Conservation (phyloP, 179 eudicot genomes). For the Spergularia azorica region DNA sequence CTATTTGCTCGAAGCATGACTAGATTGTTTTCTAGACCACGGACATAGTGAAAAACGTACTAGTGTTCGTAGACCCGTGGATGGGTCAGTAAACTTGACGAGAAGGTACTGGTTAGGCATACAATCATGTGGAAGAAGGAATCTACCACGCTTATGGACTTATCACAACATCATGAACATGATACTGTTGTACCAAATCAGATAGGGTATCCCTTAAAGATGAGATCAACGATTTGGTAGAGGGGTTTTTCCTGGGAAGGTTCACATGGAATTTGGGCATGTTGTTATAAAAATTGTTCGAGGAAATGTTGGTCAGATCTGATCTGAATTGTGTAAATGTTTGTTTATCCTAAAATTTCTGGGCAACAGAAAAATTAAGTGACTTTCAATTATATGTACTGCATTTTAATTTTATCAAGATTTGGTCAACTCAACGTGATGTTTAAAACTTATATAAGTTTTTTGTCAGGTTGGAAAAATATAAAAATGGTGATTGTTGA, state of each 20-base stretch:
- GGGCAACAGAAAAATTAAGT: neutral
- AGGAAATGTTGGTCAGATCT: neutral
- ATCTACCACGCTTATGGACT: neutral
- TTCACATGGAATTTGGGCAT: slow-evolving; percentile 14
- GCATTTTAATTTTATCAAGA: neutral
- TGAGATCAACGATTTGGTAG: neutral
- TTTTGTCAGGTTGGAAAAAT: no score
- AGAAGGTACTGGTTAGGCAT: neutral
- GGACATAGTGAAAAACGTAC: no score
- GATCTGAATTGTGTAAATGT: neutral
- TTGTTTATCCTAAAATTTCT: neutral
- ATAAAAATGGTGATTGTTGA: no score
- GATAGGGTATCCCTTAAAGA: neutral
- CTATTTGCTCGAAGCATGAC: neutral
- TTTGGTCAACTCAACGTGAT: no score
- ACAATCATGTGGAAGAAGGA: neutral
- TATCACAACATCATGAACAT: neutral
- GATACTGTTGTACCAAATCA: slow-evolving; percentile 6
- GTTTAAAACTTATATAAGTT: no score
- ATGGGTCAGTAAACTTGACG: no score
- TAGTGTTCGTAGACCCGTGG: no score
- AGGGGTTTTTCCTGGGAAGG: slow-evolving; percentile 6
- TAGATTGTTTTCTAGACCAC: no score
- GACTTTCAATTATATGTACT: no score
- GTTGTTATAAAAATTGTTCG: neutral